Base-by-base conservation (phyloP, 257 asterid species). In the Nicotiana otophora region DNA sequence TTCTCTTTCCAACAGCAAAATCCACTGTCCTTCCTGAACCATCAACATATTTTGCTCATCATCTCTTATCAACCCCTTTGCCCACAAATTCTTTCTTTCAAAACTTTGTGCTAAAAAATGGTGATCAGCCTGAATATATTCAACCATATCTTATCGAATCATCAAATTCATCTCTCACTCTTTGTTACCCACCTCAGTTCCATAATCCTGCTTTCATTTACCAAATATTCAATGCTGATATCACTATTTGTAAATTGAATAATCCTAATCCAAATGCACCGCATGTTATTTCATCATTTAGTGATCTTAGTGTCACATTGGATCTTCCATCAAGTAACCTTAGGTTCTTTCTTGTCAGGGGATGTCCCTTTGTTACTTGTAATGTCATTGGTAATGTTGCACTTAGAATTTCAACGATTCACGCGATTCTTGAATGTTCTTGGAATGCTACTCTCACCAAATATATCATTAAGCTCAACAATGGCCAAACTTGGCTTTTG, bases 31-130 rank as follows among this genome's bases (percentile, higher is more conserved):
- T 92, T 77, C 97, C 98, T 31, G 94, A 93, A 4, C 95, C 98
- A n/a, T 87, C 93, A 83, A 80, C 30, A 4, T 92, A 90, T 86
- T 93, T 93, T 80, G 54, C 95, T 57, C 91, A 88, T 17, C 78
- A 86, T 17, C 96, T 93, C 81, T 91, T 90, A 83, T 82, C 92
- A 53, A 4, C 51, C 34, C 98, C 98, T n/a, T 69, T 92, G 39
- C 98, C 98, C 54, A 93, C 98, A 4, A 93, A 93, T 83, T 92
- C 98, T 1, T 93, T 93, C 82, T 93, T 91, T 89, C 97, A 93
- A 39, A 93, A 93, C 82, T 84, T 91, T 48, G 91, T 88, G 23
- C 87, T 93, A 1, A 92, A 92, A 83, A 90, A 87, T 75, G 97
- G 97, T 82, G 97, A 93, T 82, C 98, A 93, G 28, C 89, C 97